Base-by-base conservation (phyloP, 495 filamentous ascomycete genomes). In the Talaromyces proteolyticus region DNA sequence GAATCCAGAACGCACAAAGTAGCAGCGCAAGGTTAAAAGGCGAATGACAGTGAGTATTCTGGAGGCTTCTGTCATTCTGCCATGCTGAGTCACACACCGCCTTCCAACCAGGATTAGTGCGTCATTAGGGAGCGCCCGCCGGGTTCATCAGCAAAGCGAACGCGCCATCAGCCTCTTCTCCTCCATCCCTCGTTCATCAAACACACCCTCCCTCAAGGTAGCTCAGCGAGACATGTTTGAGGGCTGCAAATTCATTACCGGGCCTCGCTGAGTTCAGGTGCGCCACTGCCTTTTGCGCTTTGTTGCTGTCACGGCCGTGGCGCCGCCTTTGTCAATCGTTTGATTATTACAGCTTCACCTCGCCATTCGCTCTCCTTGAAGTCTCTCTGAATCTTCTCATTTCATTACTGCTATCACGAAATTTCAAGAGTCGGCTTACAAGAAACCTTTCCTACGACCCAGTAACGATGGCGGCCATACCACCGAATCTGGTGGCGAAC, bases 381-480 rank as follows among this genome's bases (percentile, higher is more conserved):
- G 12, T 29, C 3, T n/a, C 14, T 8, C 42, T 24, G 19, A 39
- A 51, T n/a, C n/a, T n/a, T n/a, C n/a, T n/a, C n/a, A n/a, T n/a
- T n/a, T n/a, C n/a, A n/a, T n/a, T n/a, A n/a, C n/a, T n/a, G n/a
- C n/a, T n/a, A n/a, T n/a, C 57, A 47, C 51, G 42, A 20, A 14
- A n/a, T 29, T 43, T 50, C 22, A 23, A 54, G 51, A 58, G 56
- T 62, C 60, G 55, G 49, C 68, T 59, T 54, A 55, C 42, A 40
- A 47, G 18, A 54, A 41, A 19, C 56, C 63, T 17, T 11, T 21
- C 44, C 11, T 42, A 53, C 52, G 47, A 56, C 42, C 42, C 56
- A 38, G 59, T 58, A 49, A 76, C 68, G 53, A 74, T 79, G 67
- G 66, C 63, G 18, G 54, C 65, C 38, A 55, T 59, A 6, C 50